phyloP scores from a whole-genome alignment of 495 filamentous ascomycete genomes.

The Aspergillus sparsus region DNA sequence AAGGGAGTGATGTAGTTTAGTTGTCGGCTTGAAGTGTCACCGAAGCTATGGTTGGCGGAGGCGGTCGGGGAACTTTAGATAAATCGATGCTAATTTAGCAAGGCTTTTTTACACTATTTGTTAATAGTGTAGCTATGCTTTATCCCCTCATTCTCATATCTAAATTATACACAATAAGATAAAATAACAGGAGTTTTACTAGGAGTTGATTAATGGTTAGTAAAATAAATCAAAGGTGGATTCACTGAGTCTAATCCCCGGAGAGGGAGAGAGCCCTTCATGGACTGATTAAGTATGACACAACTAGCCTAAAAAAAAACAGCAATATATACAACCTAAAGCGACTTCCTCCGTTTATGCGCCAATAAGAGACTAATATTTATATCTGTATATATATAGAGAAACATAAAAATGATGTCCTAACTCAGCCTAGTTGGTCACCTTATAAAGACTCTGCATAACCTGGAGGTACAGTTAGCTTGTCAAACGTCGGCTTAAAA shows the following conservation, averaged over 20 bases:
- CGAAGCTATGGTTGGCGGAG: constrained; percentile 24
- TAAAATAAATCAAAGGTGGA: no score
- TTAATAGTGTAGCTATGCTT: no score
- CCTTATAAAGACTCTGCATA: constrained; percentile 34
- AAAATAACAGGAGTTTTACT: no score
- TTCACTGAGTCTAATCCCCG: neutral
- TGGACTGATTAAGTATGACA: neutral
- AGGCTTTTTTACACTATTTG: no score
- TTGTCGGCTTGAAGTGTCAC: constrained; percentile 17
- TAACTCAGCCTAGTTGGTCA: constrained; percentile 18
- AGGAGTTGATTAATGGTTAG: no score
- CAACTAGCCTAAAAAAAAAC: neutral
- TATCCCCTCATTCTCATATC: no score
- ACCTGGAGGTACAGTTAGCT: constrained; percentile 24
- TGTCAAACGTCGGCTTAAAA: constrained; percentile 1
- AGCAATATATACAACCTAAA: constrained; percentile 19
- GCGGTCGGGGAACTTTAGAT: constrained; percentile 16
- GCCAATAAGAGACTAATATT: constrained; percentile 1
- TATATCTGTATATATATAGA: neutral
- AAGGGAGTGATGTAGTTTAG: constrained; percentile 18
- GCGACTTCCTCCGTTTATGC: constrained; percentile 12
- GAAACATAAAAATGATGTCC: neutral
- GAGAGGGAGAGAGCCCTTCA: neutral
- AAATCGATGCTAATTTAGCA: neutral
- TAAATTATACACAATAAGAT: no score